phyloP scores from a whole-genome alignment of 2,329 filamentous ascomycete species.

The Colletotrichum phormii region DNA sequence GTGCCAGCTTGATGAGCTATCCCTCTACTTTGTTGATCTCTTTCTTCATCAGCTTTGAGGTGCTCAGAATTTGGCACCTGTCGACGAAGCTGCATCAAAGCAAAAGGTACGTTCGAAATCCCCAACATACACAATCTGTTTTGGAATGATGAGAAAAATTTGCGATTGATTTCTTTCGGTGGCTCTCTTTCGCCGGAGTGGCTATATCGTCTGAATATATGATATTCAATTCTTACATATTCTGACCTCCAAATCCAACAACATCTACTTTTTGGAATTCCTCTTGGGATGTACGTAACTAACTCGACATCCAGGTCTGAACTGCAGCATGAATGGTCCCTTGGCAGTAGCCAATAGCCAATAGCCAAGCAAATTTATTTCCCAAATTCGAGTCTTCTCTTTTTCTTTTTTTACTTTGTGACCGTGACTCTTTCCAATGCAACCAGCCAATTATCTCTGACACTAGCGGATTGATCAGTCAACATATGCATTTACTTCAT shows the following conservation, averaged over 20 bases:
- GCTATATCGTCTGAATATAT: constrained; percentile 80
- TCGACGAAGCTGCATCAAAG: neutral
- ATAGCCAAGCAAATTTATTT: neutral
- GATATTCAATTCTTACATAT: constrained; percentile 99
- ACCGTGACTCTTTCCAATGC: too few species aligned
- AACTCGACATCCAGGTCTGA: constrained; percentile 12
- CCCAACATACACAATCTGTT: constrained; percentile 5
- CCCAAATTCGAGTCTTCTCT: neutral
- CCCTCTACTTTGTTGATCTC: neutral
- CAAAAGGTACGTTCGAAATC: constrained; percentile 41
- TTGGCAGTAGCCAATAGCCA: too few species aligned
- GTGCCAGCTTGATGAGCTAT: neutral
- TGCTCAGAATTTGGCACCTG: neutral
- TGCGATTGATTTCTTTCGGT: constrained; percentile 93
- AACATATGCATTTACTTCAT: neutral
- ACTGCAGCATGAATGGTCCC: too few species aligned
- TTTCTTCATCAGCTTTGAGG: constrained; percentile 9
- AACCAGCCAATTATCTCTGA: too few species aligned
- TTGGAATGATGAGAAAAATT: constrained; percentile 93
- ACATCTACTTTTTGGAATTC: neutral
- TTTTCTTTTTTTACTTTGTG: too few species aligned
- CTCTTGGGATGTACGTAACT: neutral
- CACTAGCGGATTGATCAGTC: too few species aligned
- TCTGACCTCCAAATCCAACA: constrained; percentile 70
- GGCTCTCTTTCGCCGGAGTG: constrained; percentile 90